Percentiles rank a stretch among this genome's conserved stretches.
phyloP scores from a whole-genome alignment of 352 stramenopile species.

The Globisporangium mamillatum region DNA sequence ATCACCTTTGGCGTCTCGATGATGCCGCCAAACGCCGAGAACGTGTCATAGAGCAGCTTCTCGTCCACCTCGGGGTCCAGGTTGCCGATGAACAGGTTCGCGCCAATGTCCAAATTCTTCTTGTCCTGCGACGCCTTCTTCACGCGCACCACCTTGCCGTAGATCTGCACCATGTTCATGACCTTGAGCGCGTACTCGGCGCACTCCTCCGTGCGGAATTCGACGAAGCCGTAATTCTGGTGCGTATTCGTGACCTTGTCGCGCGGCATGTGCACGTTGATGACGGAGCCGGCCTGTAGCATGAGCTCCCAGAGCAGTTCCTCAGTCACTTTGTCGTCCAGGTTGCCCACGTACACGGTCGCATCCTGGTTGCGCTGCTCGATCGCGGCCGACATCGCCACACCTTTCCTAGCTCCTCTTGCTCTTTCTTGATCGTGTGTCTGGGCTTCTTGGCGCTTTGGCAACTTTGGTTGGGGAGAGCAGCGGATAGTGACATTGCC shows the following conservation, averaged over 20 bases:
- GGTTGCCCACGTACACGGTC: slow-evolving; percentile 98
- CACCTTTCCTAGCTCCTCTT: neutral
- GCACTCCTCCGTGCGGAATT: slow-evolving; percentile 96
- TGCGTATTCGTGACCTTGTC: slow-evolving; percentile 96
- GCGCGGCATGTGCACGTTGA: slow-evolving; percentile 98
- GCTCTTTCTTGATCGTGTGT: slow-evolving; percentile 2
- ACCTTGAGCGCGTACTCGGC: slow-evolving; percentile 98
- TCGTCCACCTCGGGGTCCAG: slow-evolving; percentile 97
- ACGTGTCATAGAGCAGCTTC: slow-evolving; percentile 99
- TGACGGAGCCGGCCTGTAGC: slow-evolving; percentile 93
- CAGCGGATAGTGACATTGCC: neutral
- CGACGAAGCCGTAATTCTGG: slow-evolving; percentile 99
- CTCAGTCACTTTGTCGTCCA: slow-evolving; percentile 95
- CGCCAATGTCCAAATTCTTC: slow-evolving; percentile 97
- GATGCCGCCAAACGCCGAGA: slow-evolving; percentile 97
- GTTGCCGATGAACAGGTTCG: slow-evolving; percentile 98
- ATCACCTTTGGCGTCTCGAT: slow-evolving; percentile 96
- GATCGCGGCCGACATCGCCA: slow-evolving; percentile 77
- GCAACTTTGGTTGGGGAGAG: slow-evolving; percentile 1
- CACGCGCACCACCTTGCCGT: slow-evolving; percentile 93
- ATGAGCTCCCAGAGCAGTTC: slow-evolving; percentile 97
- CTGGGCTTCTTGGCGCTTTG: neutral
- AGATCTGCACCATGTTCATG: slow-evolving; percentile 99
- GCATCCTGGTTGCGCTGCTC: slow-evolving; percentile 94
- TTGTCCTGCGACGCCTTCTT: slow-evolving; percentile 96